Percentiles rank a stretch among this genome's conserved stretches.
Evolutionary conservation across 2,329 filamentous ascomycete genomes (phyloP).

Genomic region (Fusarium subglutinans): DNA sequence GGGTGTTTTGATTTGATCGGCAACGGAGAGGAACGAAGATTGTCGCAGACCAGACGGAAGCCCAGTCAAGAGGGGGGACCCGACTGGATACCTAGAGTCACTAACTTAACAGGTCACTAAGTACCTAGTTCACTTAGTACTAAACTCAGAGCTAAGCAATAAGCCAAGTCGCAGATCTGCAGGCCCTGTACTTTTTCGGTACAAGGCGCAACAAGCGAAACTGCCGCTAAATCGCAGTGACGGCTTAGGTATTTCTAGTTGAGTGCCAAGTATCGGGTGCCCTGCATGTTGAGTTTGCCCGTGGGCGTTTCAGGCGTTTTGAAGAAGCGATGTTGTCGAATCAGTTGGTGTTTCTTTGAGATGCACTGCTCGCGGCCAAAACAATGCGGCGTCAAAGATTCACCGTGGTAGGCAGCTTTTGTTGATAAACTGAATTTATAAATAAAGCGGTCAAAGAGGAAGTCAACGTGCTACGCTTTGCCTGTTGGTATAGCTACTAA

Average conservation of each 20-base stretch:
- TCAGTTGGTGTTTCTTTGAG: conserved; percentile 27
- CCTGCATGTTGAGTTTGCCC: conserved; percentile 15
- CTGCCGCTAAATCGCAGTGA: not conserved
- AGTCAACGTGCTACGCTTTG: not conserved
- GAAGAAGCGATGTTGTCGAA: conserved; percentile 21
- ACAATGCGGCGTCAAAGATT: conserved; percentile 16
- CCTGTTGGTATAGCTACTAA: not conserved
- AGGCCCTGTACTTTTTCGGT: conserved; percentile 26
- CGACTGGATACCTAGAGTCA: not conserved
- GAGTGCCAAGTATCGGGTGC: conserved; percentile 7
- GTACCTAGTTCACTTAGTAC: not conserved
- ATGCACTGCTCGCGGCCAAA: conserved; percentile 13
- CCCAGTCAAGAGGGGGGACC: not conserved
- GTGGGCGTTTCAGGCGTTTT: conserved; percentile 34
- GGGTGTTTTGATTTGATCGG: conserved; percentile 35
- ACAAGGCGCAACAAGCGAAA: conserved; percentile 6
- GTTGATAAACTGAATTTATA: not conserved
- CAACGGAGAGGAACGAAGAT: conserved; percentile 25
- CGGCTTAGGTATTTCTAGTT: conserved; percentile 14
- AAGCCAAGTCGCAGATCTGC: conserved; percentile 43
- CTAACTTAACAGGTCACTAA: not conserved
- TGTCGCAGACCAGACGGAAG: conserved; percentile 18
- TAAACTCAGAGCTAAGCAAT: conserved; percentile 35
- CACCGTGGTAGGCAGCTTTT: not conserved
- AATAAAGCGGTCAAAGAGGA: not conserved